Conservation (phyloP, 257 asterid genomes). For the Nicotiana benthamiana region DNA sequence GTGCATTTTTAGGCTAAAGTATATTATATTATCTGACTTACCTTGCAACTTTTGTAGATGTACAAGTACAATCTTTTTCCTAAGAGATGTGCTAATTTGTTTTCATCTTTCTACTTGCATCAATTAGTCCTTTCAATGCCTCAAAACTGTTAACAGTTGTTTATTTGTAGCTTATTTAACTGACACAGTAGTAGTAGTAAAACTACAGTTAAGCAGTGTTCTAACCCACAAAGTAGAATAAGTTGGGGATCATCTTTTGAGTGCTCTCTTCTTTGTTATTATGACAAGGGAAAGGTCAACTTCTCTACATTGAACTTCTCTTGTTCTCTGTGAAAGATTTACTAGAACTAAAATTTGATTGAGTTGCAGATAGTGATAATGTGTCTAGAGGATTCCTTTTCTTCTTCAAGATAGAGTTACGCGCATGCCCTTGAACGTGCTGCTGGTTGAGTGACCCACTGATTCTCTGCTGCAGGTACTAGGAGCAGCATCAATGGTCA, state of each 20-base stretch:
- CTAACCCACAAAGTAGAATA: not conserved
- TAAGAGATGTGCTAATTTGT: not conserved
- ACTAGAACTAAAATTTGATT: not conserved
- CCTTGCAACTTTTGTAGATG: not conserved
- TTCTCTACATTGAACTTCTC: not conserved
- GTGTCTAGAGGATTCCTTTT: not conserved
- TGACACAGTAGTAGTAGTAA: not conserved
- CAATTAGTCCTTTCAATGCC: not conserved
- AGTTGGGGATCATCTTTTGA: not conserved
- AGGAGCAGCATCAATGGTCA: conserved; percentile 89
- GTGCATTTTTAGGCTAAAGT: not conserved
- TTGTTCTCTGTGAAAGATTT: not conserved
- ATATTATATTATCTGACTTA: not conserved
- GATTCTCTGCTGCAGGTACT: conserved; percentile 47
- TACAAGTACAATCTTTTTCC: not conserved
- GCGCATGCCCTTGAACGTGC: not conserved
- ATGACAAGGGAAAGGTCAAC: not conserved
- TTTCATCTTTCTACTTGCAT: not conserved
- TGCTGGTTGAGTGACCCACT: not conserved
- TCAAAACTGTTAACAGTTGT: not conserved
- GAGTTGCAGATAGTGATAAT: not conserved
- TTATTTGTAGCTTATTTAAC: not conserved
- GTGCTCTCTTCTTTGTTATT: not conserved
- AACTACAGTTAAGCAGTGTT: not conserved
- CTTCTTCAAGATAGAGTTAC: not conserved